Evolutionary conservation across 257 asterid species (phyloP), one percentile per base, ranked within the genome.

Genomic region (Knoxia roxburghii): DNA sequence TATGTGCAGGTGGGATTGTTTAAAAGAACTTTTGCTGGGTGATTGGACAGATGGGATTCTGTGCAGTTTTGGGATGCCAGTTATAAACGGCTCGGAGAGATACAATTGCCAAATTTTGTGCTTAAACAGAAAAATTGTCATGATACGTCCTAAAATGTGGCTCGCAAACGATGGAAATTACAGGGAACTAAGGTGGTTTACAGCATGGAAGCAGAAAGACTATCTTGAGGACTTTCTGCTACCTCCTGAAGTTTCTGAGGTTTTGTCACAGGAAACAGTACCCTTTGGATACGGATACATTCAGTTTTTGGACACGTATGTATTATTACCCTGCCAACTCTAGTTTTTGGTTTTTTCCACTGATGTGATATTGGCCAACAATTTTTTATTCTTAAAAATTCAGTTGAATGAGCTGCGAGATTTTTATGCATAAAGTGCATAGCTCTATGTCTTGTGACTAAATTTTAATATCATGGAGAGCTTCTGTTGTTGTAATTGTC

Each of bases 81-180:
- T 89, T 54, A 79, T 87, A 71, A 89, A 91, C 74, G 98, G 89
- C 32, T 84, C 89, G 0, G 96, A 91, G 82, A 90, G 95, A 56
- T 91, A 91, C 79, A 89, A 91, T 67, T 89, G 98, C 71, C 98
- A 91, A 77, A 85, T 91, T 39, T 72, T 91, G 69, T 89, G 96
- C 77, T 75, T 91, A 75, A 84, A 91, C 78, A 76, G 95, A 73
- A 86, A 87, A 78, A 89, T 91, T 61, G 52, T 91, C 71, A 83
- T 91, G 96, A 91, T 91, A 78, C 86, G 96, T 30, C 98, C 98
- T 27, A 91, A 91, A 78, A 87, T 89, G 92, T 87, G 93, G 96
- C 90, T 91, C 62, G 98, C 96, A 51, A 89, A 91, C 75, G 96
- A 89, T 75, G 96, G 96, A 20, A 87, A 89, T 78, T 91, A 83